Evolutionary conservation across 2,329 filamentous ascomycete species (phyloP).

Genomic region (Trichoderma hamatum): DNA sequence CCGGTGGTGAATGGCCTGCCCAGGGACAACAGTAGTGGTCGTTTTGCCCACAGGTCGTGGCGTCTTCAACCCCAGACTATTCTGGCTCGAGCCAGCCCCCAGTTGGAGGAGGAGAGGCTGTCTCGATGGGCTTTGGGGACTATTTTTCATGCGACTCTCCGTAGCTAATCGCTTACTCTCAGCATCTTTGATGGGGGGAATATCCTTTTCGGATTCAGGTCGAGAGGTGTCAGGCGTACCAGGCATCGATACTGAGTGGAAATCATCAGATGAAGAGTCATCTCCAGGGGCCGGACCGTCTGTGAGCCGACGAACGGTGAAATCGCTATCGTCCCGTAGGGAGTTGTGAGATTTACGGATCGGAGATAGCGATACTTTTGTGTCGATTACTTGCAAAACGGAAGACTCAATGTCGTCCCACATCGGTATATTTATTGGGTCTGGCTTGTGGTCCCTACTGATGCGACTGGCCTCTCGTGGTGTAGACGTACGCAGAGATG

Average conservation of each 20-base stretch:
- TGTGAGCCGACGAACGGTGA: slow-evolving; percentile 25
- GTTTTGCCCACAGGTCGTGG: background rate
- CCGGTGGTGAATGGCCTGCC: slow-evolving; percentile 24
- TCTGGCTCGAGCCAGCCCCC: slow-evolving; percentile 9
- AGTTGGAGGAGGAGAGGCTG: background rate
- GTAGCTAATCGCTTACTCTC: slow-evolving; percentile 12
- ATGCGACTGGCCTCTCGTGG: slow-evolving; percentile 6
- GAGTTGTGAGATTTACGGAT: slow-evolving; percentile 23
- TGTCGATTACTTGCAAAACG: slow-evolving; percentile 30
- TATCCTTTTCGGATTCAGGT: slow-evolving; percentile 45
- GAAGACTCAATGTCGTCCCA: slow-evolving; percentile 31
- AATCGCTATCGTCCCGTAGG: slow-evolving; percentile 27
- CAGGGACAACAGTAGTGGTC: slow-evolving; percentile 20
- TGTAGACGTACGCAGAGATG: slow-evolving; percentile 2
- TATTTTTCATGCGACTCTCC: slow-evolving; percentile 13
- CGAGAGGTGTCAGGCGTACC: slow-evolving; percentile 48
- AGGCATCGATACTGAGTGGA: slow-evolving; percentile 40
- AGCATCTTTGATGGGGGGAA: slow-evolving; percentile 31
- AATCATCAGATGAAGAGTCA: slow-evolving; percentile 45
- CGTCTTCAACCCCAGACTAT: background rate
- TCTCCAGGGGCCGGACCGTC: slow-evolving; percentile 35
- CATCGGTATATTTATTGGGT: slow-evolving; percentile 26
- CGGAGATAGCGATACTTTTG: slow-evolving; percentile 28
- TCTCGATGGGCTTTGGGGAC: slow-evolving; percentile 17
- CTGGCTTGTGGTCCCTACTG: background rate